These are phyloP conservation scores for Ascochyta lentis DNA, from an alignment of 2,329 filamentous ascomycete genomes.

Conservation along the genomic window DNA sequence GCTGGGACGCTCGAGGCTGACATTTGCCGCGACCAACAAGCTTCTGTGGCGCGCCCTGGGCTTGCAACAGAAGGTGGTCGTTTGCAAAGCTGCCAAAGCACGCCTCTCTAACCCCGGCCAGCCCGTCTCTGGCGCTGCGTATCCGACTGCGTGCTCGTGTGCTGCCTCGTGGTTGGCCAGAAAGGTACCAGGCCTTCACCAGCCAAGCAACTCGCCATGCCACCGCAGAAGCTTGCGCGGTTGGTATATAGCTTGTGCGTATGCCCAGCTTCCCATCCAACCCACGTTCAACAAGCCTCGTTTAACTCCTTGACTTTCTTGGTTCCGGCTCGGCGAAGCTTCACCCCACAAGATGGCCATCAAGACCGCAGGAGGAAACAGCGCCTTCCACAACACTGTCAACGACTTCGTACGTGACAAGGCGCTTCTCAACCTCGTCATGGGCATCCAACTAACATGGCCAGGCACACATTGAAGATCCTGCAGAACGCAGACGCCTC, in stretches of 20 bases:
- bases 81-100: background rate
- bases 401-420: conserved; percentile 63
- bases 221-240: conserved; percentile 2
- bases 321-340: conserved; percentile 27
- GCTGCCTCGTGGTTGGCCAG: conserved; percentile 6
- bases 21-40: conserved; percentile 9
- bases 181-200: conserved; percentile 1
- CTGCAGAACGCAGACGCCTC: conserved; percentile 78
- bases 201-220: conserved; percentile 10
- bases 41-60: conserved; percentile 15
- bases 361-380: conserved; percentile 39
- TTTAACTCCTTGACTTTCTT: conserved; percentile 23
- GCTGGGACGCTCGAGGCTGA: conserved; percentile 5
- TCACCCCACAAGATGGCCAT: conserved; percentile 18
- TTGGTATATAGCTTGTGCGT: conserved; percentile 17
- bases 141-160: conserved; percentile 18
- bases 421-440: too few relatives aligned
- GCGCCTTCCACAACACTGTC: conserved; percentile 61
- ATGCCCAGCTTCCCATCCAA: conserved; percentile 9
- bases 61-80: conserved; percentile 3
- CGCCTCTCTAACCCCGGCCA: conserved; percentile 2
- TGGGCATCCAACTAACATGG: background rate
- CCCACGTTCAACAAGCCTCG: conserved; percentile 18
- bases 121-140: conserved; percentile 5
- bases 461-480: conserved; percentile 64